Evolutionary conservation across 208 protist species (phyloP).

Genomic region (Trichomonas tenax): DNA sequence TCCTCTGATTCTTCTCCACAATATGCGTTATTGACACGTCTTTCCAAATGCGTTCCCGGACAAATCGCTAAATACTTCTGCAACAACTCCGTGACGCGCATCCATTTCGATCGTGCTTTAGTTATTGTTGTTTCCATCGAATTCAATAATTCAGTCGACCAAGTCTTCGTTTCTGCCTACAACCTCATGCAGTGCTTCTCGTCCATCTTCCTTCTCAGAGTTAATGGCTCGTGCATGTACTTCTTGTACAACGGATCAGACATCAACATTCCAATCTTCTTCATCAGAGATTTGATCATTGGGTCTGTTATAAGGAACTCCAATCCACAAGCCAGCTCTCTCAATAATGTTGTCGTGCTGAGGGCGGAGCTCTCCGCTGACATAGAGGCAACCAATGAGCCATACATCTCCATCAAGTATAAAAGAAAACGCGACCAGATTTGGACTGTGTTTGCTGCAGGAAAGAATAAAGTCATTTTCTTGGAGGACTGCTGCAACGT

Average conservation of each 20-base stretch:
- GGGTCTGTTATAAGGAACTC: background rate
- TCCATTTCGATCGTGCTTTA: background rate
- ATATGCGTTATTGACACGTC: background rate
- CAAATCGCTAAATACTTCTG: background rate
- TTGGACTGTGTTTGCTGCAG: background rate
- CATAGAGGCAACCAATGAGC: background rate
- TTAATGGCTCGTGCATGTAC: background rate
- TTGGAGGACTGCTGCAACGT: background rate
- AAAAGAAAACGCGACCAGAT: background rate
- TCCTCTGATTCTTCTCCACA: background rate
- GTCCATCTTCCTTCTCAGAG: background rate
- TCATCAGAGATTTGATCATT: background rate
- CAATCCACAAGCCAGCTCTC: background rate
- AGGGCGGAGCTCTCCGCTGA: background rate
- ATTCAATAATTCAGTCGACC: background rate
- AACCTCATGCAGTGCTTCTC: background rate
- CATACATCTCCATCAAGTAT: background rate
- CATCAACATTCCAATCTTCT: background rate
- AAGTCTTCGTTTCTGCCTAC: background rate
- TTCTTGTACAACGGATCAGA: background rate
- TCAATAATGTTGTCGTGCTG: background rate
- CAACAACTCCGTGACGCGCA: background rate
- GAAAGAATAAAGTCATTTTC: background rate
- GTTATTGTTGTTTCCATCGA: background rate
- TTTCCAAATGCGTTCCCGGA: background rate